Evolutionary conservation across 768 basidiomycete species (phyloP).

Genomic region (Lentinula sp.): DNA sequence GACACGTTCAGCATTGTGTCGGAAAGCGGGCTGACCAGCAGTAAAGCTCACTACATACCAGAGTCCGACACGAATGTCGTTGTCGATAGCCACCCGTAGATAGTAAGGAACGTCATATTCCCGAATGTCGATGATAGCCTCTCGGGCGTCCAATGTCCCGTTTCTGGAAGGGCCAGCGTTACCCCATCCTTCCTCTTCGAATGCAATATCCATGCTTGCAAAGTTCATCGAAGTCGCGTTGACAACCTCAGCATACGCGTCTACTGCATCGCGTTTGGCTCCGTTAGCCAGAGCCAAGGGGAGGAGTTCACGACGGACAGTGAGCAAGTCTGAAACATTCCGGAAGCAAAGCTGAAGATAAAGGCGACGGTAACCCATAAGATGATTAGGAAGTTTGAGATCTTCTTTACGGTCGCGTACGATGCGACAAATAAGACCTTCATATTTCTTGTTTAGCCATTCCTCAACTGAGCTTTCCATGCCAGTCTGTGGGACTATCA

Average conservation of each 20-base stretch:
- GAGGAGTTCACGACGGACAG: conserved; percentile 81
- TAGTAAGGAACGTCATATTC: conserved; percentile 98
- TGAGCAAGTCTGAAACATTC: conserved; percentile 88
- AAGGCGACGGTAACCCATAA: conserved; percentile 88
- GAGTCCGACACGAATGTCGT: conserved; percentile 94
- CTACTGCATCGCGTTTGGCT: conserved; percentile 90
- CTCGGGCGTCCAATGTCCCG: conserved; percentile 60
- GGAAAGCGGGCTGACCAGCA: conserved; percentile 72
- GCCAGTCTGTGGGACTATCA: conserved; percentile 48
- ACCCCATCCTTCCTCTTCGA: conserved; percentile 53
- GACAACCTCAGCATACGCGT: conserved; percentile 96
- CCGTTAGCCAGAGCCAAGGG: conserved; percentile 88
- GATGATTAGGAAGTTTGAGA: conserved; percentile 90
- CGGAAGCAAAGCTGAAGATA: conserved; percentile 87
- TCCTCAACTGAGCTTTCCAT: conserved; percentile 90
- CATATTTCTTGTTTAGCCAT: conserved; percentile 91
- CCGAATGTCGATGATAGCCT: conserved; percentile 88
- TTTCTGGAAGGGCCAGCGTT: conserved; percentile 23
- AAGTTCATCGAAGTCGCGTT: conserved; percentile 58
- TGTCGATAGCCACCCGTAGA: conserved; percentile 98
- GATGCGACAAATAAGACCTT: conserved; percentile 77
- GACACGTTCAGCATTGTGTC: conserved; percentile 72
- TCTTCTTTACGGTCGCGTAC: conserved; percentile 87
- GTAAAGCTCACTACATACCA: conserved; percentile 91
- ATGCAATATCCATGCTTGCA: conserved; percentile 59